Base-by-base conservation (phyloP, 495 filamentous ascomycete genomes). In the Penicillium riverlandense region DNA sequence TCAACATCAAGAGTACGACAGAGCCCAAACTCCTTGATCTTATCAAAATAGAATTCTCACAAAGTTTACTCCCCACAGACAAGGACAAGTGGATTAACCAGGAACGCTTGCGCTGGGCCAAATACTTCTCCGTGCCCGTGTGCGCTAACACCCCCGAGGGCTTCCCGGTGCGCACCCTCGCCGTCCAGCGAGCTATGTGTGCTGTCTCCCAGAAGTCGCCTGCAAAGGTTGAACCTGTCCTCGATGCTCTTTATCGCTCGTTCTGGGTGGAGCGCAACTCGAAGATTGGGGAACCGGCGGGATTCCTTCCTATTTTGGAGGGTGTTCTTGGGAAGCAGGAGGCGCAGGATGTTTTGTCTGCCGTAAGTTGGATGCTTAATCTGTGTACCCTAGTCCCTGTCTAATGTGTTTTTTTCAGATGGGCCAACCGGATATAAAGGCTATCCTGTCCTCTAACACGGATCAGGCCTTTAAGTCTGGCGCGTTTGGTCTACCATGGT, bases 401-500 rank as follows among this genome's bases (percentile, higher is more conserved):
- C 22, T 22, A 22, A 22, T 22, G 22, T 2, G 0, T 22, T 22
- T 22, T 22, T 22, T 22, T 22, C 6, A 69, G 66, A 37, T 69
- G 43, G 50, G 34, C n/a, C 43, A 57, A 13, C 38, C 71, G 8
- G 75, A 79, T 28, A 69, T 70, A 40, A 87, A 87, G 56, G 53
- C 66, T 8, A 38, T 61, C 4, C 55, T 88, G 37, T 52, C 40
- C 0, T 53, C 63, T 16, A 82, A 82, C 40, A 86, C 84, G 0
- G 70, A 83, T 31, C 43, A 46, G 11, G 78, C 80, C 2, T 74
- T 87, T 37, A 64, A 54, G 16, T 64, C 73, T 7, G 84, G 82
- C 7, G 81, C 80, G 1, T 90, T 90, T 62, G 85, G 84, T 6
- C 52, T 88, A 27, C 85, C 85, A 0, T 88, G 83, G 83, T 76